These are phyloP conservation scores for Silene coronaria DNA, from an alignment of 179 eudicot species.

Conservation along the genomic window DNA sequence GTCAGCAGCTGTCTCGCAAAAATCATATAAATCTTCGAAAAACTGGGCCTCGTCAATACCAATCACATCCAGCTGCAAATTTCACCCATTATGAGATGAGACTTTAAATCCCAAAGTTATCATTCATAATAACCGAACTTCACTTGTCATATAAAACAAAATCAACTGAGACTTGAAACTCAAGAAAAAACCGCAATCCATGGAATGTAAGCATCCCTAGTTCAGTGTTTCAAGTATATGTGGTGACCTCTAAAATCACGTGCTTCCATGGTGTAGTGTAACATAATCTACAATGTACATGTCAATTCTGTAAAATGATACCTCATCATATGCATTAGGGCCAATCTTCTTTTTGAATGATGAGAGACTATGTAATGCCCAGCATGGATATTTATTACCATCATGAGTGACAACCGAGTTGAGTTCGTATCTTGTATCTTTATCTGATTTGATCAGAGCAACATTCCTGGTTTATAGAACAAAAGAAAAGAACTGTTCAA, in stretches of 20 bases:
- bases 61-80: constrained; percentile 76
- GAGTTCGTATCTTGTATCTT: constrained; percentile 63
- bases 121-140: not conserved
- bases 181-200: not conserved
- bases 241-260: not conserved
- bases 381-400: constrained; percentile 75
- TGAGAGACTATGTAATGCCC: constrained; percentile 56
- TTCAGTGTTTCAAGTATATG: not conserved
- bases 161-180: not conserved
- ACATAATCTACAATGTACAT: constrained; percentile 6
- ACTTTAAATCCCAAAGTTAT: not conserved
- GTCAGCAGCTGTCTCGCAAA: constrained; percentile 87
- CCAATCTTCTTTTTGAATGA: constrained; percentile 61
- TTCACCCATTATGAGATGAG: not conserved
- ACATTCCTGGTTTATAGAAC: constrained; percentile 41
- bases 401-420: constrained; percentile 88
- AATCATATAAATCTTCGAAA: constrained; percentile 80
- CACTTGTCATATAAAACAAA: not conserved
- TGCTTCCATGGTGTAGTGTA: not conserved
- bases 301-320: constrained; percentile 19
- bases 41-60: constrained; percentile 98
- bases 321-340: constrained; percentile 66
- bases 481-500: not conserved
- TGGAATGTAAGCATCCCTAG: constrained; percentile 2
- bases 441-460: constrained; percentile 67